Evolutionary conservation across 129 eudicot species (phyloP).

Genomic region (Glebionis coronaria): DNA sequence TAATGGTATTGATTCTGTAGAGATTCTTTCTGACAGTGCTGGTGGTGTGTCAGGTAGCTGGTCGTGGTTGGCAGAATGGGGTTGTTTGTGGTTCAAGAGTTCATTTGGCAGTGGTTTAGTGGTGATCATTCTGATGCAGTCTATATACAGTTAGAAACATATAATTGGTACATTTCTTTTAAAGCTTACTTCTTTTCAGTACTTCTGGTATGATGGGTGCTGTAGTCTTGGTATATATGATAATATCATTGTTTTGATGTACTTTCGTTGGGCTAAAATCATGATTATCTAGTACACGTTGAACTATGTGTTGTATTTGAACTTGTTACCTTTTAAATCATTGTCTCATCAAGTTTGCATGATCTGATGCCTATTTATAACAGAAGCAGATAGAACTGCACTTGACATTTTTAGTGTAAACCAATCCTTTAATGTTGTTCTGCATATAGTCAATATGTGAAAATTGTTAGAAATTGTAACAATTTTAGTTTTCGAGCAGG

Average conservation of each 20-base stretch:
- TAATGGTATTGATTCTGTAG: too few species aligned
- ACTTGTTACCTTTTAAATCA: neutral
- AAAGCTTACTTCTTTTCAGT: neutral
- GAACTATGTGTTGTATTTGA: neutral
- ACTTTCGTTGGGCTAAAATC: neutral
- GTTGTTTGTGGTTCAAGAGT: constrained; percentile 13
- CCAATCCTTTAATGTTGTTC: too few species aligned
- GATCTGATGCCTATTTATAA: too few species aligned
- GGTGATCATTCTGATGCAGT: constrained; percentile 1
- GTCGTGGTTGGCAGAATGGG: too few species aligned
- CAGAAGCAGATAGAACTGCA: too few species aligned
- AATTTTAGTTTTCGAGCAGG: too few species aligned
- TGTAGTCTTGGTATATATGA: neutral
- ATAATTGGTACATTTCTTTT: constrained; percentile 12
- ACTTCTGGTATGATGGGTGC: neutral
- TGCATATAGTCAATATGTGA: too few species aligned
- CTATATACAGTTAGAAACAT: constrained; percentile 16
- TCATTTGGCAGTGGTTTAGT: neutral
- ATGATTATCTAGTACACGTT: neutral
- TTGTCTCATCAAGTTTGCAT: too few species aligned
- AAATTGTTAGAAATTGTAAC: too few species aligned
- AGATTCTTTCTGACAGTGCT: too few species aligned
- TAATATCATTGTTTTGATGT: neutral
- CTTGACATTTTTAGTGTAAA: too few species aligned
- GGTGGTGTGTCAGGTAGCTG: too few species aligned